Conservation (phyloP, 2,329 filamentous ascomycete genomes). For the Pseudocercospora musae region DNA sequence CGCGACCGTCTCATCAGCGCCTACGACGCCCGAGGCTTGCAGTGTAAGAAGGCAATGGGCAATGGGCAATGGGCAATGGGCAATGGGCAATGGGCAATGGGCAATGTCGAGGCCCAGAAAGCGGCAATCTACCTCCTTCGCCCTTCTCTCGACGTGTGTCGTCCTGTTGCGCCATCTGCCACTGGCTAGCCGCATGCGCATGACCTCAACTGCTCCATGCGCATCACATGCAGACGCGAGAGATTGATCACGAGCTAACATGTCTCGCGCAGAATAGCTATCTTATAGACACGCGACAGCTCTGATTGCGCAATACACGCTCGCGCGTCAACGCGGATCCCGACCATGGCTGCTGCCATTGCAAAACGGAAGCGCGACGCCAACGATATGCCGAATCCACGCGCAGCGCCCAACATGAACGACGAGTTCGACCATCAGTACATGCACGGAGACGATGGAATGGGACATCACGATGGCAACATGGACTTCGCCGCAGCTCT, state of each 20-base stretch:
- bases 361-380: constrained; percentile 49
- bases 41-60: too few species aligned
- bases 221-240: constrained; percentile 11
- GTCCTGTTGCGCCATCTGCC: not conserved
- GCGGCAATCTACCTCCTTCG: not conserved
- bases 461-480: constrained; percentile 39
- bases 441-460: constrained; percentile 37
- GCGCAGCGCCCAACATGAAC: constrained; percentile 34
- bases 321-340: not conserved
- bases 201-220: not conserved
- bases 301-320: not conserved
- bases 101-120: not conserved
- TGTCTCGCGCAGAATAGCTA: constrained; percentile 2
- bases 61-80: too few species aligned
- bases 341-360: constrained; percentile 27
- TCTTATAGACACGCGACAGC: not conserved
- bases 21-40: too few species aligned
- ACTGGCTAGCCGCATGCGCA: not conserved
- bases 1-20: not conserved
- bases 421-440: constrained; percentile 35
- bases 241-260: constrained; percentile 12
- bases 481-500: constrained; percentile 41
- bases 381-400: constrained; percentile 41
- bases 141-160: not conserved
- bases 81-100: too few species aligned